Conservation (phyloP, 179 eudicot genomes). For the Drosera spatulata region DNA sequence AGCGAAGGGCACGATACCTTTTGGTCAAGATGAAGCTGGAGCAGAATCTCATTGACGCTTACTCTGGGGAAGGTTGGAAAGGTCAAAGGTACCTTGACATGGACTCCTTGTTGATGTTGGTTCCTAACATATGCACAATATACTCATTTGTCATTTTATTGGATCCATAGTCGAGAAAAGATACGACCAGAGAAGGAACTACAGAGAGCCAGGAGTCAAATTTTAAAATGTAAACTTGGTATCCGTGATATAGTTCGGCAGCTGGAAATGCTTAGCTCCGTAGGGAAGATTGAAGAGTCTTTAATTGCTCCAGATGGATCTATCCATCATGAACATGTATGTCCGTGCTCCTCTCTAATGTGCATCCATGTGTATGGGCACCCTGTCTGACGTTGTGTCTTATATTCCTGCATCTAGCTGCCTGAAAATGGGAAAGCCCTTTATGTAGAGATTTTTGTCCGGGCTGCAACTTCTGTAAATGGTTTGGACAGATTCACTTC, state of each 20-base stretch:
- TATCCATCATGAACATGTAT: conserved; percentile 91
- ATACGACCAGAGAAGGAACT: conserved; percentile 86
- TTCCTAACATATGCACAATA: neutral
- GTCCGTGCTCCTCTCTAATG: conserved; percentile 10
- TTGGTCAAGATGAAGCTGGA: conserved; percentile 75
- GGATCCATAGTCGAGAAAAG: conserved; percentile 71
- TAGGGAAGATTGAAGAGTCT: conserved; percentile 66
- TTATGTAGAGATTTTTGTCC: no score
- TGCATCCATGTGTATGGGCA: neutral
- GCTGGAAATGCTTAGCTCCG: conserved; percentile 77
- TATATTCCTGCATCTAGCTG: neutral
- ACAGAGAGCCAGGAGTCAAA: conserved; percentile 75
- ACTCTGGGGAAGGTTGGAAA: conserved; percentile 93
- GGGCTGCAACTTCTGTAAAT: no score
- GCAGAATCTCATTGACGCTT: conserved; percentile 93
- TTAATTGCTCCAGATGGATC: conserved; percentile 85
- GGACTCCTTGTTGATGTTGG: neutral
- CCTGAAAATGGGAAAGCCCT: no score
- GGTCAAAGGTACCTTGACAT: conserved; percentile 71
- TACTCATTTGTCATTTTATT: conserved; percentile 2
- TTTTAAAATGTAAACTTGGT: conserved; percentile 81
- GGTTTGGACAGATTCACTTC: no score
- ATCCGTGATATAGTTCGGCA: conserved; percentile 79
- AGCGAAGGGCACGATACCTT: conserved; percentile 70
- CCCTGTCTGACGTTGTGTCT: neutral